These are phyloP conservation scores for Emergomyces orientalis DNA, from an alignment of 2,329 filamentous ascomycete genomes.

Conservation along the genomic window DNA sequence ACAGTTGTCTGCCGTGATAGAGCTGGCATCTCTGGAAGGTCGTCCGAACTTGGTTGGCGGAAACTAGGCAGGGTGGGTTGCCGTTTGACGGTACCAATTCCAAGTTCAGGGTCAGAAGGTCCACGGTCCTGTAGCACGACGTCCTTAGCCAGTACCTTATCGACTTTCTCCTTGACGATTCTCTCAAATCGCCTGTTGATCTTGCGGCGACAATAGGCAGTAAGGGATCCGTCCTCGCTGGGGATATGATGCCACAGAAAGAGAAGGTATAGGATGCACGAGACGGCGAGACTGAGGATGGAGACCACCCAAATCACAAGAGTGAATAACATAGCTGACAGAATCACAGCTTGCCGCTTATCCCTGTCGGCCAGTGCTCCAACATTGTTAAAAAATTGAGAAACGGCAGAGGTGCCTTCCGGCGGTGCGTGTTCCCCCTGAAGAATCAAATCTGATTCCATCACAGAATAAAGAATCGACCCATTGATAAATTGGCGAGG, in stretches of 20 bases:
- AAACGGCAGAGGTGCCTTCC: slow-evolving; percentile 54
- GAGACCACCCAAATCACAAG: slow-evolving; percentile 81
- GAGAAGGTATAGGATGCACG: slow-evolving; percentile 68
- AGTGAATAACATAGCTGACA: slow-evolving; percentile 89
- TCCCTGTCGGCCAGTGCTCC: slow-evolving; percentile 61
- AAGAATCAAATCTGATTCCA: slow-evolving; percentile 63
- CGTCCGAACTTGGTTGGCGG: slow-evolving; percentile 20
- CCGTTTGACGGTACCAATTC: slow-evolving; percentile 20
- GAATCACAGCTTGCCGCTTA: slow-evolving; percentile 68
- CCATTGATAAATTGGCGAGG: slow-evolving; percentile 87
- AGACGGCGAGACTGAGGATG: slow-evolving; percentile 61
- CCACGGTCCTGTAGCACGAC: slow-evolving; percentile 49
- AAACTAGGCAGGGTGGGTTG: slow-evolving; percentile 54
- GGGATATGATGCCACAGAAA: slow-evolving; percentile 94
- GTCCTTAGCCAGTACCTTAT: slow-evolving; percentile 76
- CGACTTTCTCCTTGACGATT: slow-evolving; percentile 78
- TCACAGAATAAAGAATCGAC: slow-evolving; percentile 77
- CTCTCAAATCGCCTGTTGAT: slow-evolving; percentile 74
- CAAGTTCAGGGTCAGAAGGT: slow-evolving; percentile 31
- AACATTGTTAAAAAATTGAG: slow-evolving; percentile 77
- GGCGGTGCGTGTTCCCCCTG: slow-evolving; percentile 42
- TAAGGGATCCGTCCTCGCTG: slow-evolving; percentile 65
- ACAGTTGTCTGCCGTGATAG: slow-evolving; percentile 53
- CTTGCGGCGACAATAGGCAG: slow-evolving; percentile 82
- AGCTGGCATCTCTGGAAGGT: slow-evolving; percentile 46